A percentile compares a stretch with the other conserved stretches of the same genome.
Conservation (phyloP, 768 basidiomycete species). For the Podaxis sp. region DNA sequence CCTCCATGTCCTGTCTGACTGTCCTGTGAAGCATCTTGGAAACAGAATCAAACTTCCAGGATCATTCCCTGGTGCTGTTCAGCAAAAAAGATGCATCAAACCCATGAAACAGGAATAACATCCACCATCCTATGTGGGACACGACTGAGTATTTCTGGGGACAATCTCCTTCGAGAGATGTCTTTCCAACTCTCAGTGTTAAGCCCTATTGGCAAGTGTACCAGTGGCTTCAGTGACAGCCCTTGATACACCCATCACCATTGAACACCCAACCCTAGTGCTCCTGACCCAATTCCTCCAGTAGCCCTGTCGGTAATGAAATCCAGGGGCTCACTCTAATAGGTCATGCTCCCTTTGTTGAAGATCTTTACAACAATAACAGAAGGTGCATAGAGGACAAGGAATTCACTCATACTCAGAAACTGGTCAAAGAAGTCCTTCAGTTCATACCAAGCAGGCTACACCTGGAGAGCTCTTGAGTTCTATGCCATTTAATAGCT, state of each 20-base stretch:
- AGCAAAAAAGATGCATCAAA: background rate
- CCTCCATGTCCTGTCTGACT: slow-evolving; percentile 4
- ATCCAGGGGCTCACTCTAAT: background rate
- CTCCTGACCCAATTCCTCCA: background rate
- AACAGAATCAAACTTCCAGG: background rate
- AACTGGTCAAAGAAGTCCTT: background rate
- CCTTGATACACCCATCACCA: background rate
- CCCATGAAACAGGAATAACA: background rate
- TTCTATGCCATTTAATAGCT: background rate
- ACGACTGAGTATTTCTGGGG: background rate
- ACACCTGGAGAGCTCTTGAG: background rate
- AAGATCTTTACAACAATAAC: background rate
- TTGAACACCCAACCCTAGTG: background rate
- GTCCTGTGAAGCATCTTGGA: background rate
- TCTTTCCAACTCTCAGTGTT: background rate
- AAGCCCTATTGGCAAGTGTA: background rate
- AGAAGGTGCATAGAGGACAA: background rate
- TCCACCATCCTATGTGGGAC: background rate
- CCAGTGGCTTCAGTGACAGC: no score
- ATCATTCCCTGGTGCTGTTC: background rate
- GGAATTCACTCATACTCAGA: background rate
- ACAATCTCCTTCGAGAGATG: background rate
- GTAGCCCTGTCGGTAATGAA: background rate
- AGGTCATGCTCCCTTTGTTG: background rate
- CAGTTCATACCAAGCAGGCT: background rate